phyloP scores from a whole-genome alignment of 371 early-diverging fungal genomes.

The Nematocida minor region DNA sequence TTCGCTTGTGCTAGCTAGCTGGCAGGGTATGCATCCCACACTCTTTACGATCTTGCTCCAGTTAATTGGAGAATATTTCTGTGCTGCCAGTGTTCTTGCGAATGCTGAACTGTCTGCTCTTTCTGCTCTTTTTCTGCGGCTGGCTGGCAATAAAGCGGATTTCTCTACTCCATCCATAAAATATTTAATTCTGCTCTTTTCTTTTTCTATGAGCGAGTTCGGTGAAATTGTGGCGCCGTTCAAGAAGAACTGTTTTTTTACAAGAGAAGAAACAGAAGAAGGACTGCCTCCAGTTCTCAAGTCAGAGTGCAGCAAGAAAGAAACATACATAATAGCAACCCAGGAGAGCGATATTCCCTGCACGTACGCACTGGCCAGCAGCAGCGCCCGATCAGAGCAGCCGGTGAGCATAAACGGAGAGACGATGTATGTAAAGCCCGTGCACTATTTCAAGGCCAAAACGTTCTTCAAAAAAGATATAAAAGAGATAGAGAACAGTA shows the following conservation, averaged over 20 bases:
- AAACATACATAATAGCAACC: background rate
- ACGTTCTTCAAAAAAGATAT: background rate
- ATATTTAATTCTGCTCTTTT: conserved; percentile 5
- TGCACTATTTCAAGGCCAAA: conserved; percentile 21
- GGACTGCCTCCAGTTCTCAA: background rate
- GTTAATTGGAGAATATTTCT: too few species aligned
- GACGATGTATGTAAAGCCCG: background rate
- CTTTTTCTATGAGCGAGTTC: conserved; percentile 15
- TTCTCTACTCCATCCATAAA: background rate
- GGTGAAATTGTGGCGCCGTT: conserved; percentile 16
- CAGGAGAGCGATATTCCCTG: conserved; percentile 4
- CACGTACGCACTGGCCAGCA: conserved; percentile 11
- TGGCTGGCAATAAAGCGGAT: too few species aligned
- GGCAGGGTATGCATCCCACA: too few species aligned
- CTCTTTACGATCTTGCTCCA: too few species aligned
- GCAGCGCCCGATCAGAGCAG: background rate
- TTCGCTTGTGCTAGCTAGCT: too few species aligned
- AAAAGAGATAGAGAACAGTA: background rate
- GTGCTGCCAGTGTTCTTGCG: too few species aligned
- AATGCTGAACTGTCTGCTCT: too few species aligned
- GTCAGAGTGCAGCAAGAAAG: conserved; percentile 13
- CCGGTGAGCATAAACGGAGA: background rate
- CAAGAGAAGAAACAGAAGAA: background rate
- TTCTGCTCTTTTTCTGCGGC: too few species aligned
- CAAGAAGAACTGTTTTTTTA: background rate